These are phyloP conservation scores for Aspergillus asperescens DNA, from an alignment of 495 filamentous ascomycete species.

Conservation along the genomic window DNA sequence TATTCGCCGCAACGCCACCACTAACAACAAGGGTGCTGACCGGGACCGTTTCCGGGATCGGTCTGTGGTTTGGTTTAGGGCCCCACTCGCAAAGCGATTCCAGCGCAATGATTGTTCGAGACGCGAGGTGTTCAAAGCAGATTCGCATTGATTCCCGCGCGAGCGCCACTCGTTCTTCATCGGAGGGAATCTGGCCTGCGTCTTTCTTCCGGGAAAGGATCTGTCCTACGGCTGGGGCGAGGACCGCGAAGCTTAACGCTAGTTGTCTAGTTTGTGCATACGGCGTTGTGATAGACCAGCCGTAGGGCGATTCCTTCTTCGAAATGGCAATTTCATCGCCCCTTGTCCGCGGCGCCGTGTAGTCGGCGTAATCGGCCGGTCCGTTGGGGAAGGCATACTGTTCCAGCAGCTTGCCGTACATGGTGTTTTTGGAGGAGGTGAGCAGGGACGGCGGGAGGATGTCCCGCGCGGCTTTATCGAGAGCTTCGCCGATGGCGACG, in stretches of 20 bases:
- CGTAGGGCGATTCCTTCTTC: constrained; percentile 39
- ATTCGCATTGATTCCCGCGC: constrained; percentile 69
- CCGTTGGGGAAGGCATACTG: constrained; percentile 67
- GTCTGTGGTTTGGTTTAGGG: too few species aligned
- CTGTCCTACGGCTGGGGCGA: constrained; percentile 50
- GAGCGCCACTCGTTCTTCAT: constrained; percentile 53
- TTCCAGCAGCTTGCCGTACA: constrained; percentile 69
- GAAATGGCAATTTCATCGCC: constrained; percentile 43
- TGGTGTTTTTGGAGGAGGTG: constrained; percentile 44
- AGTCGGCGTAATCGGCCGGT: constrained; percentile 46
- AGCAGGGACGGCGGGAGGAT: constrained; percentile 57
- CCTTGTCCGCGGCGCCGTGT: constrained; percentile 48
- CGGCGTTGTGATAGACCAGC: constrained; percentile 55
- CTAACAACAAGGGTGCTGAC: constrained; percentile 69
- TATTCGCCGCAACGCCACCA: constrained; percentile 84
- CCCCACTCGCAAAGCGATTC: too few species aligned
- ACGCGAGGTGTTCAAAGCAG: constrained; percentile 81
- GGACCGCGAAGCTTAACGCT: constrained; percentile 61
- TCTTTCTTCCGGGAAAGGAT: constrained; percentile 32
- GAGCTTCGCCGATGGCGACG: constrained; percentile 75
- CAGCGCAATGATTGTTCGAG: not conserved
- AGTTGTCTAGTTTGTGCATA: constrained; percentile 47
- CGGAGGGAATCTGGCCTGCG: constrained; percentile 17
- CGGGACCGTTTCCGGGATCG: not conserved
- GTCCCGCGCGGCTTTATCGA: constrained; percentile 78